These are phyloP conservation scores for Pythium phragmitis DNA, from an alignment of 352 stramenopile genomes.

Conservation along the genomic window DNA sequence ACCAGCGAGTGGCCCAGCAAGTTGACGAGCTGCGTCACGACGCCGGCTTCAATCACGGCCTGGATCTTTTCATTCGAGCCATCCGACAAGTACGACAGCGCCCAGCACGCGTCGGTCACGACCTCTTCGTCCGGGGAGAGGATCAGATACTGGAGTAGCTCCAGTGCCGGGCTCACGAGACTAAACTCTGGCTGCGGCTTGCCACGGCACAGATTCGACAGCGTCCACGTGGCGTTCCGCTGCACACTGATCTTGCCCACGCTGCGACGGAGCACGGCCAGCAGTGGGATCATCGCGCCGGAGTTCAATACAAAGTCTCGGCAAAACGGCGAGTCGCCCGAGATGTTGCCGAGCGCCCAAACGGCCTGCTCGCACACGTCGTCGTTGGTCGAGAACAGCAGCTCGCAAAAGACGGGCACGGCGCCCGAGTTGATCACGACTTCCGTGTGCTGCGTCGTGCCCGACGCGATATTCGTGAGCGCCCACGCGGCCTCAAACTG, in stretches of 20 bases:
- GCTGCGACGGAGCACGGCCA: constrained; percentile 47
- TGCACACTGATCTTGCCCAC: constrained; percentile 95
- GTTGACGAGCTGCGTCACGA: constrained; percentile 94
- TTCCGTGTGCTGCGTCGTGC: constrained; percentile 97
- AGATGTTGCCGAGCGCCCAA: constrained; percentile 99
- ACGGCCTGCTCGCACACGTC: constrained; percentile 97
- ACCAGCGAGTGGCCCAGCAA: constrained; percentile 92
- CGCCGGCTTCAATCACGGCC: constrained; percentile 95
- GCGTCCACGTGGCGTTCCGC: constrained; percentile 99
- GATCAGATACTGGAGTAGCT: constrained; percentile 95
- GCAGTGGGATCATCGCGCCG: constrained; percentile 93
- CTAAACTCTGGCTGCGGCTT: constrained; percentile 95
- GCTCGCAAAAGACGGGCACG: constrained; percentile 96
- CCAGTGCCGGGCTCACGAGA: constrained; percentile 91
- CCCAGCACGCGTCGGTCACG: constrained; percentile 99
- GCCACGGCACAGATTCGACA: constrained; percentile 98
- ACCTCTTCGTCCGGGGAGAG: constrained; percentile 97
- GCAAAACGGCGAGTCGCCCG: constrained; percentile 96
- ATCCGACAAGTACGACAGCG: constrained; percentile 97
- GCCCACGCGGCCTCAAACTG: constrained; percentile 99
- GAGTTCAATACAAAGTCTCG: constrained; percentile 95
- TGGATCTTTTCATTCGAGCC: constrained; percentile 97
- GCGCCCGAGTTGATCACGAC: constrained; percentile 97
- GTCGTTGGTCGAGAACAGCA: constrained; percentile 96
- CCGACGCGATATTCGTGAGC: constrained; percentile 99